Evolutionary conservation across 2,329 filamentous ascomycete species (phyloP), one percentile per base, ranked within the genome.

Genomic region (Fusarium ambrosium): DNA sequence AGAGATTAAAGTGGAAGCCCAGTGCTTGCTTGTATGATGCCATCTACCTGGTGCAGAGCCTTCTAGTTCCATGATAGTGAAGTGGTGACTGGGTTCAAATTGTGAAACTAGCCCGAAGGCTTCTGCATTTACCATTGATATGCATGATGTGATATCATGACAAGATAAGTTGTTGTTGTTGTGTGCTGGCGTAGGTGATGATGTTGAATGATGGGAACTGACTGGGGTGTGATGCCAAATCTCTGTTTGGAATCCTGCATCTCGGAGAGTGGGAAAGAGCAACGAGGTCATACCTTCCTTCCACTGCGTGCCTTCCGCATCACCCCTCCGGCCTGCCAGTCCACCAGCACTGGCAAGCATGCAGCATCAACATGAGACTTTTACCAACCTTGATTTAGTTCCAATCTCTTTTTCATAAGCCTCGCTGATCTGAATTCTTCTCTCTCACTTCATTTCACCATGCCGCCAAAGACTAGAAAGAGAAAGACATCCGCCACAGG

Each of bases 381-480:
- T 9, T 43, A 18, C 16, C 24, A 45, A 24, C 20, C 6, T n/a
- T 14, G 39, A 66, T 34, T 34, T 14, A 22, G 16, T 32, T 37
- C 32, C 20, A 37, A 24, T 24, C 11, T 14, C 14, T n/a, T 34
- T 58, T 20, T 24, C 11, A 9, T n/a, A 58, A 24, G 5, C 53
- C 10, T 37, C 22, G 13, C 24, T 43, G 13, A 24, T 43, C 58
- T n/a, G 36, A 6, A 9, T 41, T 37, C n/a, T 18, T 16, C 9
- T 16, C 18, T 18, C 18, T 18, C 14, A 20, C 29, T 9, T 60
- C 4, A 56, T 6, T 9, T 56, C 4, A 56, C 4, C 29, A 82
- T 82, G 81, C 74, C 80, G 6, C 75, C 78, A 16, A 68, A 58
- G 58, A 76, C 76, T 13, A 69, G 78, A n/a, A 82, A 80, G 48